Evolutionary conservation across 2,329 filamentous ascomycete genomes (phyloP).

Genomic region (Xylariaceae sp.): DNA sequence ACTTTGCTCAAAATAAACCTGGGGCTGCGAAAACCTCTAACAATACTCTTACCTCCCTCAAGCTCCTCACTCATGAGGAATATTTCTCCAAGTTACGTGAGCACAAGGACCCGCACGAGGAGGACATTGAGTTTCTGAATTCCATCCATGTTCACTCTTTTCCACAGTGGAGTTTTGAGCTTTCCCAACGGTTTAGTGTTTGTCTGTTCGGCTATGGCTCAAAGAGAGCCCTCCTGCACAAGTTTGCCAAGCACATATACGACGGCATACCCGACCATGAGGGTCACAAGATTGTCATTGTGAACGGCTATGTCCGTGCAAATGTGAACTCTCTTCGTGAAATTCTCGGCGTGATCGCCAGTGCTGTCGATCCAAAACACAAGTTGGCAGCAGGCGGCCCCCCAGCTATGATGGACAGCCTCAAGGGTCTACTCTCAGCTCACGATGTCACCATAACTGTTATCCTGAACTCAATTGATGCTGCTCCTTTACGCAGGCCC

Average conservation of each 20-base stretch:
- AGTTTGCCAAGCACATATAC: slow-evolving; percentile 70
- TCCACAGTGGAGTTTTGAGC: slow-evolving; percentile 88
- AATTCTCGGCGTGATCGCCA: slow-evolving; percentile 64
- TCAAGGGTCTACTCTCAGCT: slow-evolving; percentile 59
- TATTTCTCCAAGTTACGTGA: slow-evolving; percentile 70
- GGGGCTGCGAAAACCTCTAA: slow-evolving; percentile 80
- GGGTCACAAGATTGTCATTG: slow-evolving; percentile 65
- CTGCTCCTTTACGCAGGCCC: slow-evolving; percentile 67
- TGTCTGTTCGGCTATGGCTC: slow-evolving; percentile 93
- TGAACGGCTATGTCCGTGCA: slow-evolving; percentile 76
- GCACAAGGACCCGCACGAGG: slow-evolving; percentile 64
- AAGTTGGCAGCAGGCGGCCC: slow-evolving; percentile 59
- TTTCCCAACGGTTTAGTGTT: slow-evolving; percentile 79
- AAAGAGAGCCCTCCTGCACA: slow-evolving; percentile 70
- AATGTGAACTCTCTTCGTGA: slow-evolving; percentile 61
- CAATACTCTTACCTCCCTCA: slow-evolving; percentile 71
- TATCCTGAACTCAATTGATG: slow-evolving; percentile 84
- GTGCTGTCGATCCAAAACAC: slow-evolving; percentile 52
- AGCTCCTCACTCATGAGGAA: slow-evolving; percentile 83
- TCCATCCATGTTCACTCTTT: slow-evolving; percentile 77
- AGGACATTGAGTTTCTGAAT: slow-evolving; percentile 68
- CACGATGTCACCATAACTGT: slow-evolving; percentile 55
- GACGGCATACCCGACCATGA: slow-evolving; percentile 35
- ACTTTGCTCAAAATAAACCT: slow-evolving; percentile 87
- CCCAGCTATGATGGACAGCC: slow-evolving; percentile 61